Evolutionary conservation across 345 rosid genomes (phyloP).

Genomic region (Theobroma cacao): DNA sequence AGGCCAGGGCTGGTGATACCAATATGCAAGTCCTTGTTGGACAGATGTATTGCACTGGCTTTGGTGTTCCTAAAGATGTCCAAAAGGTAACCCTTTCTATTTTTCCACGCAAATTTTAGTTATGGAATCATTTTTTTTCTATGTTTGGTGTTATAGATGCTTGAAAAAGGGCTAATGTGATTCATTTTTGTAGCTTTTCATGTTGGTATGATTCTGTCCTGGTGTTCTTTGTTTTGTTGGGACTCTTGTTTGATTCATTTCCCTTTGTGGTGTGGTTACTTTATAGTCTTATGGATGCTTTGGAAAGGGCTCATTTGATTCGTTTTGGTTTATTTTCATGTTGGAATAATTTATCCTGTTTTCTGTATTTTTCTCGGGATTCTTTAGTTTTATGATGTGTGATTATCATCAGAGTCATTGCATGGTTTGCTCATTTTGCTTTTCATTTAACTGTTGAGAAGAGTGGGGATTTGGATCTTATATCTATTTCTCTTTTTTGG

Average conservation of each 20-base stretch:
- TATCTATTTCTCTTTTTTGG: not conserved
- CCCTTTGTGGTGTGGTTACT: not conserved
- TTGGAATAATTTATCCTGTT: not conserved
- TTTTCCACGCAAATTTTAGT: not conserved
- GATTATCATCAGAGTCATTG: not conserved
- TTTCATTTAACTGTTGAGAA: not conserved
- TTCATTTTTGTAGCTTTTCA: constrained; percentile 1
- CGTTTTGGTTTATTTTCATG: not conserved
- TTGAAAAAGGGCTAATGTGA: not conserved
- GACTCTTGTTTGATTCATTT: not conserved
- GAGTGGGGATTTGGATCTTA: not conserved
- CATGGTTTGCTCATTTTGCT: not conserved
- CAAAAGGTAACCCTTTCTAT: constrained; percentile 49
- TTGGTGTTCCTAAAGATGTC: constrained; percentile 68
- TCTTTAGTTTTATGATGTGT: not conserved
- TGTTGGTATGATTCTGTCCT: not conserved
- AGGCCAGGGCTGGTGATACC: constrained; percentile 70
- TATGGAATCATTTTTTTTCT: not conserved
- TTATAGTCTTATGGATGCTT: not conserved
- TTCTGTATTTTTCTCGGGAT: not conserved
- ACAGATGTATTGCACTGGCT: constrained; percentile 79
- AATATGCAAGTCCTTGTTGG: constrained; percentile 82
- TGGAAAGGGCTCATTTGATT: not conserved
- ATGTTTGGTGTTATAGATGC: not conserved
- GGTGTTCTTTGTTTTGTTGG: not conserved